These are phyloP conservation scores for Camellia granthamiana DNA, from an alignment of 148 eudicot genomes.

Conservation along the genomic window DNA sequence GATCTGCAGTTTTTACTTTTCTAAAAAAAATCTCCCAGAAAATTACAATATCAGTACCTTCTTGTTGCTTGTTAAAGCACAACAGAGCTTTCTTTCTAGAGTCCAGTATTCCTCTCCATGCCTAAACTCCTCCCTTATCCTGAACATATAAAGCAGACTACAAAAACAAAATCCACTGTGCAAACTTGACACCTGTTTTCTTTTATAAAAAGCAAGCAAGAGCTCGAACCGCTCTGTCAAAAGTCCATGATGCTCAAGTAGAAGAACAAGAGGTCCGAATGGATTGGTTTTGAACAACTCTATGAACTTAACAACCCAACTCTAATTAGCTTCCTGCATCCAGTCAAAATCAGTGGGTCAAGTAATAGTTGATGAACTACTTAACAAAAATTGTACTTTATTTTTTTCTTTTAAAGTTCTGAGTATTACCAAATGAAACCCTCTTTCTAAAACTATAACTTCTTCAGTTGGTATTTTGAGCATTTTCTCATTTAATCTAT, in stretches of 20 bases:
- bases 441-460: slow-evolving; percentile 19
- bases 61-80: slow-evolving; percentile 39
- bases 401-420: too few relatives aligned
- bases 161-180: background rate
- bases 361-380: too few relatives aligned
- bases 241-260: slow-evolving; percentile 58
- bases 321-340: background rate
- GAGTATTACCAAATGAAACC: slow-evolving; percentile 8
- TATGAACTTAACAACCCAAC: slow-evolving; percentile 18
- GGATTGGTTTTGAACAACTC: slow-evolving; percentile 50
- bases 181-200: background rate
- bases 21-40: too few relatives aligned
- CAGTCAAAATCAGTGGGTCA: too few relatives aligned
- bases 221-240: slow-evolving; percentile 57
- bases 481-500: slow-evolving; percentile 75
- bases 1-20: too few relatives aligned
- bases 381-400: too few relatives aligned
- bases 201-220: slow-evolving; percentile 6
- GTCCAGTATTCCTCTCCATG: slow-evolving; percentile 86
- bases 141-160: slow-evolving; percentile 28
- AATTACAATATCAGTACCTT: slow-evolving; percentile 35
- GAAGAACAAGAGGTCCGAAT: slow-evolving; percentile 48
- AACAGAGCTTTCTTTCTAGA: slow-evolving; percentile 86
- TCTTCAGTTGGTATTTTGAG: slow-evolving; percentile 27
- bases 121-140: slow-evolving; percentile 72